Conservation (phyloP, 164 flowering plant species). For the Nelumbo lutea region DNA sequence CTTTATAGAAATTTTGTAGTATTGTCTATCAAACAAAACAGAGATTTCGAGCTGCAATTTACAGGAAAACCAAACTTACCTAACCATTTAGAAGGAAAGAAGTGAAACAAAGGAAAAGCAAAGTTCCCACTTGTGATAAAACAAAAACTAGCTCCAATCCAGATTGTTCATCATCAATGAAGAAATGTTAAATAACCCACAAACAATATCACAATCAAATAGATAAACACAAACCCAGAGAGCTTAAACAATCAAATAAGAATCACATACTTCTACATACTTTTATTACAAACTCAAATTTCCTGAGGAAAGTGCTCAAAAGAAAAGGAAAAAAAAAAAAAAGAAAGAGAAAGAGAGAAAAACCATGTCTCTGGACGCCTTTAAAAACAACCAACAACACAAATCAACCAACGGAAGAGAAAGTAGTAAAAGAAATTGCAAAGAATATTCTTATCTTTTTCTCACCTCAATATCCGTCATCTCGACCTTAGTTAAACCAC, state of each 20-base stretch:
- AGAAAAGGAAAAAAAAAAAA: background rate
- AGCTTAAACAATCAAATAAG: background rate
- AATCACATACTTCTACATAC: background rate
- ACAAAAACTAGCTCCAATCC: background rate
- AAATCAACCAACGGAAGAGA: background rate
- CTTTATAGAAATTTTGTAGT: too few species aligned
- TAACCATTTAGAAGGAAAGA: too few species aligned
- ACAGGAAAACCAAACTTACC: background rate
- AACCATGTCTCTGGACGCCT: background rate
- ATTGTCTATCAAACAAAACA: background rate
- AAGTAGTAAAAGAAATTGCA: background rate
- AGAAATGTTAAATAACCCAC: too few species aligned
- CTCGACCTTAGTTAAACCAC: background rate
- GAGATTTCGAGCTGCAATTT: background rate
- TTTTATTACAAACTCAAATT: background rate
- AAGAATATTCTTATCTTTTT: background rate
- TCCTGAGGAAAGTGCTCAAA: background rate
- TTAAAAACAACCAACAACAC: background rate
- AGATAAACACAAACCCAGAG: background rate
- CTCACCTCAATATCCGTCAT: background rate
- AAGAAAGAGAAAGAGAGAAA: background rate
- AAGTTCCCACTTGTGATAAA: background rate
- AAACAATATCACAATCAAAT: too few species aligned
- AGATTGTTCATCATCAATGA: background rate
- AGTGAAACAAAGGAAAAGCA: too few species aligned